A percentile compares a stretch with the other conserved stretches of the same genome.
Evolutionary conservation across 2,329 filamentous ascomycete species (phyloP).

Genomic region (Fusarium pseudocircinatum): DNA sequence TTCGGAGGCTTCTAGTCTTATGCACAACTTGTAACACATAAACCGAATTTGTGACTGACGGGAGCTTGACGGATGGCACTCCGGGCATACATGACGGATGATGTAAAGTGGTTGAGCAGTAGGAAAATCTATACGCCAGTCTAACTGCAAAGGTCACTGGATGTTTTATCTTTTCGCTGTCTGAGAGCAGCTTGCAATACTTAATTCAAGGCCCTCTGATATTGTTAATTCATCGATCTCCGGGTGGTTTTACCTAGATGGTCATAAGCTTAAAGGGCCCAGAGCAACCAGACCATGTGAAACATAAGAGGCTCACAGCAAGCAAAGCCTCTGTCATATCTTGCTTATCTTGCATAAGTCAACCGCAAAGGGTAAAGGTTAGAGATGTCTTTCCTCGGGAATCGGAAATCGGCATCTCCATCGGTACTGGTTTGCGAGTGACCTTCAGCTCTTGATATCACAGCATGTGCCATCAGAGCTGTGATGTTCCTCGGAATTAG

Average conservation of each 20-base stretch:
- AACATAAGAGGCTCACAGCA: neutral
- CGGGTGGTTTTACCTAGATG: neutral
- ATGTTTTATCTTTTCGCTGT: neutral
- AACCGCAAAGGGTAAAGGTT: conserved; percentile 11
- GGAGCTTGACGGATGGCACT: neutral
- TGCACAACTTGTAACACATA: neutral
- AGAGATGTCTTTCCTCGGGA: conserved; percentile 24
- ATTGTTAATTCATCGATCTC: neutral
- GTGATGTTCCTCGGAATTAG: conserved; percentile 18
- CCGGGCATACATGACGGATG: neutral
- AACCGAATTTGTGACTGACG: neutral
- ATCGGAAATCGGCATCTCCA: conserved; percentile 28
- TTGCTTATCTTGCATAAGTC: conserved; percentile 9
- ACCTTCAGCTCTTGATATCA: neutral
- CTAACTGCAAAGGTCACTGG: neutral
- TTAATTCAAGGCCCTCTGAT: neutral
- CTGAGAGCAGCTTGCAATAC: neutral
- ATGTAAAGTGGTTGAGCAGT: neutral
- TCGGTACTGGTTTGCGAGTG: conserved; percentile 12
- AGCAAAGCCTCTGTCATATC: neutral
- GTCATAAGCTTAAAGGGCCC: neutral
- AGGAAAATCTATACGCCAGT: neutral
- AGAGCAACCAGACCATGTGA: neutral
- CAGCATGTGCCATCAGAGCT: neutral
- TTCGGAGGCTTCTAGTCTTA: neutral